These are phyloP conservation scores for Chamaenerion angustifolium DNA, from an alignment of 345 rosid species.

Conservation along the genomic window DNA sequence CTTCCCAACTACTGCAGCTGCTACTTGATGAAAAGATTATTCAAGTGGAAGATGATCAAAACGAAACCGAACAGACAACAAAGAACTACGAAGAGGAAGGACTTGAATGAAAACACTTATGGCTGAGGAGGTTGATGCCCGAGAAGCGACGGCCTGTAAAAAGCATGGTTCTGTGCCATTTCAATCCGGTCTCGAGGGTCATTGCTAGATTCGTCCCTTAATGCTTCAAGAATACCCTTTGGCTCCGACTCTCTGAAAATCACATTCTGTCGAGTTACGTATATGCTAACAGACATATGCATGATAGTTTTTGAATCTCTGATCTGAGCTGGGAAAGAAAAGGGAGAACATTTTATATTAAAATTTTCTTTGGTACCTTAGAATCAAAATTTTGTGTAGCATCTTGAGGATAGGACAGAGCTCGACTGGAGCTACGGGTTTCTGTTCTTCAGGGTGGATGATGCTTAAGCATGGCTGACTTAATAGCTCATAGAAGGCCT, in stretches of 20 bases:
- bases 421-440: slow-evolving; percentile 77
- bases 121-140: slow-evolving; percentile 26
- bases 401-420: slow-evolving; percentile 82
- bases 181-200: slow-evolving; percentile 89
- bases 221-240: slow-evolving; percentile 62
- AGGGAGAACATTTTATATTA: too few species aligned
- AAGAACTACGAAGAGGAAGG: too few species aligned
- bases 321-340: too few species aligned
- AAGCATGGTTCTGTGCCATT: slow-evolving; percentile 83
- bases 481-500: slow-evolving; percentile 79
- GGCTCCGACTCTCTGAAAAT: slow-evolving; percentile 55
- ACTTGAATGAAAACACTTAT: too few species aligned
- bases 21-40: too few species aligned
- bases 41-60: slow-evolving; percentile 5
- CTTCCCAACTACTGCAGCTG: background rate
- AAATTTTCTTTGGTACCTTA: slow-evolving; percentile 31
- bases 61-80: background rate
- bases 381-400: slow-evolving; percentile 65
- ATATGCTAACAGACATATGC: background rate
- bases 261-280: background rate
- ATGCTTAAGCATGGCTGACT: slow-evolving; percentile 66
- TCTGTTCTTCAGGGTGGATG: slow-evolving; percentile 57
- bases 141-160: slow-evolving; percentile 80
- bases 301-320: too few species aligned
- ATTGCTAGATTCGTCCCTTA: slow-evolving; percentile 84